These are phyloP conservation scores for Phytophthora fragariae DNA, from an alignment of 352 stramenopile genomes.

Conservation along the genomic window DNA sequence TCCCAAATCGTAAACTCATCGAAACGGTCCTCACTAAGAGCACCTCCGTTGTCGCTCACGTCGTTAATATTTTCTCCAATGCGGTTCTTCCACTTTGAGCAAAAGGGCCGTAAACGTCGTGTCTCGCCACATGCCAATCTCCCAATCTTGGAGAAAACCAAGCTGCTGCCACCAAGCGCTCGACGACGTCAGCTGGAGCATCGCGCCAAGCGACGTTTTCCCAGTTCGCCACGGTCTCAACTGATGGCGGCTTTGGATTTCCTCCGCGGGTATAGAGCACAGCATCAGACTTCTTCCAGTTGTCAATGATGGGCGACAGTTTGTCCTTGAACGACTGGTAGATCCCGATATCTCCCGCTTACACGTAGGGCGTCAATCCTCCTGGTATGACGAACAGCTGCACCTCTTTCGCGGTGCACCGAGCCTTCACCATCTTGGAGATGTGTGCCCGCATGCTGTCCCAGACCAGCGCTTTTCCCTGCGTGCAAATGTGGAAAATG, in stretches of 20 bases:
- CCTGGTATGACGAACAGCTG: slow-evolving; percentile 13
- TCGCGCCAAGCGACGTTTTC: slow-evolving; percentile 9
- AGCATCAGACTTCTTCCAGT: slow-evolving; percentile 15
- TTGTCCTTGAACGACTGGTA: slow-evolving; percentile 7
- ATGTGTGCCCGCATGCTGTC: no score
- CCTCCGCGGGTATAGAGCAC: slow-evolving; percentile 9
- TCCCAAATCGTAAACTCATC: no score
- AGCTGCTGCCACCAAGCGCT: slow-evolving; percentile 10
- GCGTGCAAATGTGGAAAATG: no score
- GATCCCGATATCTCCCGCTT: slow-evolving; percentile 11
- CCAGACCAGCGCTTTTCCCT: no score
- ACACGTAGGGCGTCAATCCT: slow-evolving; percentile 5
- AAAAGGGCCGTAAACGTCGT: slow-evolving; percentile 16
- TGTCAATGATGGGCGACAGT: slow-evolving; percentile 2
- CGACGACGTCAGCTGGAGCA: not conserved
- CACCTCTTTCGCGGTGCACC: slow-evolving; percentile 8
- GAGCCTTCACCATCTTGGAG: not conserved
- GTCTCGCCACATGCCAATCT: slow-evolving; percentile 8
- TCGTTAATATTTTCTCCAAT: no score
- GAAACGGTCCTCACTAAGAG: no score
- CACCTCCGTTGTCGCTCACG: no score
- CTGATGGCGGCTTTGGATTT: slow-evolving; percentile 8
- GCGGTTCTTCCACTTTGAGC: not conserved
- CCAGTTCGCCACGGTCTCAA: slow-evolving; percentile 16
- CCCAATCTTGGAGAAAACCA: slow-evolving; percentile 15